Evolutionary conservation across 164 flowering plant genomes (phyloP).

Genomic region (Tetracentron sinense): DNA sequence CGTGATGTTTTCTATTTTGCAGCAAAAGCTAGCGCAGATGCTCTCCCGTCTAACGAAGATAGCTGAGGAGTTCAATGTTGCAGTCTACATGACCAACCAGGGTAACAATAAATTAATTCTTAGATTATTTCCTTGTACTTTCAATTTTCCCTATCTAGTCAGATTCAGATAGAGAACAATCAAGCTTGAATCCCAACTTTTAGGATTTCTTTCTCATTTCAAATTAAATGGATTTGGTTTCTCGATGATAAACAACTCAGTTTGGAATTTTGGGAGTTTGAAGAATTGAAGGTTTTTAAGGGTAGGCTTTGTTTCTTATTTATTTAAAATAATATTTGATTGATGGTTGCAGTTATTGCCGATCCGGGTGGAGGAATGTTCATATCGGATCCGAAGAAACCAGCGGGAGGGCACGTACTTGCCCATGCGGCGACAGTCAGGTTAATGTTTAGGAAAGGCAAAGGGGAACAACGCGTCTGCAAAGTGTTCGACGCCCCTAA

Average conservation of each 20-base stretch:
- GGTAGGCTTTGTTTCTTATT: too few species aligned
- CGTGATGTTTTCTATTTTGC: too few species aligned
- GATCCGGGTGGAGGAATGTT: conserved; percentile 96
- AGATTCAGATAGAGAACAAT: too few species aligned
- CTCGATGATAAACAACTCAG: too few species aligned
- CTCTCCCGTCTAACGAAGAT: conserved; percentile 87
- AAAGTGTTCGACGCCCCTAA: conserved; percentile 98
- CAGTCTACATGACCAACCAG: conserved; percentile 98
- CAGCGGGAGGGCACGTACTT: conserved; percentile 97
- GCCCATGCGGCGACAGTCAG: conserved; percentile 95
- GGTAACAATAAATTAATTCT: too few species aligned
- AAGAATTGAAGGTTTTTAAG: too few species aligned
- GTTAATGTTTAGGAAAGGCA: conserved; percentile 96
- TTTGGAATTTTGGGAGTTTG: too few species aligned
- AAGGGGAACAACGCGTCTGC: conserved; percentile 98
- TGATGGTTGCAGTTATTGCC: conserved; percentile 71
- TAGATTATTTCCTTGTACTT: too few species aligned
- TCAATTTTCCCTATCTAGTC: too few species aligned
- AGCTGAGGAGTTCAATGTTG: conserved; percentile 95
- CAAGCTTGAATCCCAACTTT: background rate
- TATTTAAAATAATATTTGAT: too few species aligned
- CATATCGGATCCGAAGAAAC: conserved; percentile 96
- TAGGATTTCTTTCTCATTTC: background rate
- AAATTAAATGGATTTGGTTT: too few species aligned
- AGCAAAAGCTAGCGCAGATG: conserved; percentile 99